Evolutionary conservation across 495 filamentous ascomycete species (phyloP).

Genomic region (Darksidea phi): DNA sequence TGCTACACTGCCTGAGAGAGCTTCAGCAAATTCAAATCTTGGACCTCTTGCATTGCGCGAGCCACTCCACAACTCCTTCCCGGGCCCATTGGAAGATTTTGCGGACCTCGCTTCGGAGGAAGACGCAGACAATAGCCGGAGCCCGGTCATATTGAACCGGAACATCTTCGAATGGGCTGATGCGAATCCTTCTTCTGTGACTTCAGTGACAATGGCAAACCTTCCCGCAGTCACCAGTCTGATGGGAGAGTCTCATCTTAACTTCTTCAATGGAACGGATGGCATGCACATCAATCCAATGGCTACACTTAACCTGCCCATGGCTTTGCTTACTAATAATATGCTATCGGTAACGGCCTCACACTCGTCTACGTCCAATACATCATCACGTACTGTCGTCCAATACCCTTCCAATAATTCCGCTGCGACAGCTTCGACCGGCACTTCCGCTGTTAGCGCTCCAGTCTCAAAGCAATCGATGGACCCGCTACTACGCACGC

Average conservation of each 20-base stretch:
- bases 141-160: constrained; percentile 39
- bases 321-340: neutral
- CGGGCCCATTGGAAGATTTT: constrained; percentile 30
- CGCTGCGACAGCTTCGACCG: neutral
- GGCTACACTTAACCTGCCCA: constrained; percentile 31
- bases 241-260: constrained; percentile 9
- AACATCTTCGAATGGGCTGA: constrained; percentile 40
- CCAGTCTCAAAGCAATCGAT: constrained; percentile 4
- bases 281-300: constrained; percentile 34
- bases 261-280: constrained; percentile 19
- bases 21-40: neutral
- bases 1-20: no score
- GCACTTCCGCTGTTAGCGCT: constrained; percentile 5
- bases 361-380: neutral
- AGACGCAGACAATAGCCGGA: constrained; percentile 23
- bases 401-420: neutral
- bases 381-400: neutral
- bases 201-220: neutral
- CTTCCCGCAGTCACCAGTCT: neutral
- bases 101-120: constrained; percentile 29
- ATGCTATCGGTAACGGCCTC: neutral
- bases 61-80: constrained; percentile 18
- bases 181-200: constrained; percentile 19
- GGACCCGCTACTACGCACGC: constrained; percentile 17
- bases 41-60: constrained; percentile 17